Evolutionary conservation across 306 rosid species (phyloP).

Genomic region (Malus orientalis): DNA sequence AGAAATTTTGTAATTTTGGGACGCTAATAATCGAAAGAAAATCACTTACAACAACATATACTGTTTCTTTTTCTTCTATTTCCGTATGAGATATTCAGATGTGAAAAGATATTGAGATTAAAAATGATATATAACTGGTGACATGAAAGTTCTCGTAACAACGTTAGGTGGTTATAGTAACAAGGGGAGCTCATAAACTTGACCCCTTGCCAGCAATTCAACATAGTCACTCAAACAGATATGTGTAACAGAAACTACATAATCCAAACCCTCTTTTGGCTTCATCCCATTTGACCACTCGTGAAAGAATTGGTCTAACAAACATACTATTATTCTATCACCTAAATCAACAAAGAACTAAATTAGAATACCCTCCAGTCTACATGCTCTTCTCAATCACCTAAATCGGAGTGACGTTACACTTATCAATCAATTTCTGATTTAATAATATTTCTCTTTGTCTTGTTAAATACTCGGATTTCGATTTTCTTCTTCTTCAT

Average conservation of each 20-base stretch:
- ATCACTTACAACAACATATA: too few relatives aligned
- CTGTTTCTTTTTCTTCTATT: too few relatives aligned
- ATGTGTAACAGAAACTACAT: not conserved
- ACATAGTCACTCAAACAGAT: not conserved
- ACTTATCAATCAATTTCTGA: not conserved
- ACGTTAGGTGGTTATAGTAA: too few relatives aligned
- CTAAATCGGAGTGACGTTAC: not conserved
- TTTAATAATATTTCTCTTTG: not conserved
- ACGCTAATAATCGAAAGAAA: too few relatives aligned
- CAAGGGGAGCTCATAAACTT: not conserved
- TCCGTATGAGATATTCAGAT: too few relatives aligned
- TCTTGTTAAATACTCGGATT: not conserved
- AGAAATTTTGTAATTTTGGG: too few relatives aligned
- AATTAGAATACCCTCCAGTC: not conserved
- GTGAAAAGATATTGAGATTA: not conserved
- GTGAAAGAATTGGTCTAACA: not conserved
- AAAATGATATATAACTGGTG: not conserved
- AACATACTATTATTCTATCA: not conserved
- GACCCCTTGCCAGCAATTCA: not conserved
- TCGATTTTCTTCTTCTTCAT: too few relatives aligned
- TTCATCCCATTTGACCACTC: not conserved
- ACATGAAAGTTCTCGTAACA: too few relatives aligned
- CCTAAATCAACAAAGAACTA: not conserved
- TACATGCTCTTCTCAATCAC: not conserved
- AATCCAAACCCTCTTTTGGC: not conserved